These are phyloP conservation scores for Eimeria acervulina DNA, from an alignment of 169 alveolate species.

Conservation along the genomic window DNA sequence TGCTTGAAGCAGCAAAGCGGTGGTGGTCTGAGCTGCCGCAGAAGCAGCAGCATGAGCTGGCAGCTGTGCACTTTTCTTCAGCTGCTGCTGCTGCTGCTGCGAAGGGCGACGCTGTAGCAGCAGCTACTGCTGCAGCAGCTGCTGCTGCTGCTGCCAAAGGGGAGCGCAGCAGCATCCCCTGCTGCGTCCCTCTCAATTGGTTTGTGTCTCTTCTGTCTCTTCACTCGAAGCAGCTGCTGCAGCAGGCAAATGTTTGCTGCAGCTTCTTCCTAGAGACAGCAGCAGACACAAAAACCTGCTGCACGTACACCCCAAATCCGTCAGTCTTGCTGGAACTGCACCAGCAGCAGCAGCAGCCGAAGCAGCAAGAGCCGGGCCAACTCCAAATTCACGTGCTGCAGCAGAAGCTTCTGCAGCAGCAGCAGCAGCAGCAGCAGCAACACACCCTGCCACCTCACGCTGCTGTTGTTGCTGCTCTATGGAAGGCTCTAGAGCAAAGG, in stretches of 20 bases:
- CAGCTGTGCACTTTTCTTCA: slow-evolving; percentile 4
- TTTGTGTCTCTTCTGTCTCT: background rate
- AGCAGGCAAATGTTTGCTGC: slow-evolving; percentile 23
- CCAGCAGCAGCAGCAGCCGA: slow-evolving; percentile 12
- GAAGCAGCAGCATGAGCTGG: slow-evolving; percentile 42
- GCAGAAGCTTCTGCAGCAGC: slow-evolving; percentile 15
- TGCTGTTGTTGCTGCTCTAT: slow-evolving; percentile 48
- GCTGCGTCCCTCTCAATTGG: slow-evolving; percentile 46
- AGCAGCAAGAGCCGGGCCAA: background rate
- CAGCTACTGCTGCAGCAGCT: background rate
- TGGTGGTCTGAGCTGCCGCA: slow-evolving; percentile 36
- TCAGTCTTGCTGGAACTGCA: slow-evolving; percentile 14
- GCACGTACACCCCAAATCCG: slow-evolving; percentile 41
- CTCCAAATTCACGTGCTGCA: background rate
- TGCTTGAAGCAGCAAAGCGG: slow-evolving; percentile 19
- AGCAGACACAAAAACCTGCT: slow-evolving; percentile 25
- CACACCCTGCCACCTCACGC: slow-evolving; percentile 19
- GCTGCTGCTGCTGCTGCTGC: slow-evolving; percentile 10
- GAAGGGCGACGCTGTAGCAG: background rate
- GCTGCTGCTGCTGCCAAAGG: slow-evolving; percentile 50
- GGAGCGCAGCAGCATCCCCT: slow-evolving; percentile 26
- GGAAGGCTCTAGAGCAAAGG: slow-evolving; percentile 11
- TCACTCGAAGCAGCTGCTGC: slow-evolving; percentile 60
- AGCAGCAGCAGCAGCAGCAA: slow-evolving; percentile 22
- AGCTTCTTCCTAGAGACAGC: slow-evolving; percentile 31